A percentile compares a stretch with the other conserved stretches of the same genome.
Evolutionary conservation across 2,329 filamentous ascomycete species (phyloP).

Genomic region (Calonectria crousiana): DNA sequence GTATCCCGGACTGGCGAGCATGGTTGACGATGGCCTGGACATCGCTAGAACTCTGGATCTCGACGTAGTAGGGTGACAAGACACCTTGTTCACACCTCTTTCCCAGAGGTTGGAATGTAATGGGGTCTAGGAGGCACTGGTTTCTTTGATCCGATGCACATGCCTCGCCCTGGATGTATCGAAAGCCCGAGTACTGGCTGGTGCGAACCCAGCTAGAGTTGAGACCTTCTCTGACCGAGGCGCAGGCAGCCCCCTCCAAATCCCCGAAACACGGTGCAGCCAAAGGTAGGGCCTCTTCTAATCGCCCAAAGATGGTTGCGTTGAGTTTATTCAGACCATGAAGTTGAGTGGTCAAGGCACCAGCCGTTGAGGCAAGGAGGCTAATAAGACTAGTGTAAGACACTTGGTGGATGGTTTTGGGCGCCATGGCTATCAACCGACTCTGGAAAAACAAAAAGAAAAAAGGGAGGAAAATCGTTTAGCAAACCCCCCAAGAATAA

Average conservation of each 20-base stretch:
- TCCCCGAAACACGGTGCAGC: neutral
- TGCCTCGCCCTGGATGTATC: neutral
- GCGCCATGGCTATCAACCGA: neutral
- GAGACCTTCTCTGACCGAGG: neutral
- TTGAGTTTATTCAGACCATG: neutral
- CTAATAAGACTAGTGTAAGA: neutral
- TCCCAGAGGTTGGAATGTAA: neutral
- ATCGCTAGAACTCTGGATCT: neutral
- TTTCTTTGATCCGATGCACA: neutral
- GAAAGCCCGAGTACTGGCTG: neutral
- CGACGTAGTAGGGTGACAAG: neutral
- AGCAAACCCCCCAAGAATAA: neutral
- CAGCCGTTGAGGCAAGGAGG: neutral
- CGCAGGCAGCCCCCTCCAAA: neutral
- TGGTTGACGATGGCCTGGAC: neutral
- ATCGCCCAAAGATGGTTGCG: neutral
- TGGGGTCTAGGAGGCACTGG: neutral
- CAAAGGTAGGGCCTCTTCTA: neutral
- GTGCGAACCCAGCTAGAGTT: neutral
- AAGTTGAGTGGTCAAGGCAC: neutral
- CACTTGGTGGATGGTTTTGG: neutral
- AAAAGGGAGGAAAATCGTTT: neutral
- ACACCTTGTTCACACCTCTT: neutral
- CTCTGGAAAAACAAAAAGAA: neutral
- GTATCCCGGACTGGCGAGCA: neutral